Evolutionary conservation across 2,329 filamentous ascomycete genomes (phyloP), one percentile per base, ranked within the genome.

Genomic region (Lecanicillium sp.): DNA sequence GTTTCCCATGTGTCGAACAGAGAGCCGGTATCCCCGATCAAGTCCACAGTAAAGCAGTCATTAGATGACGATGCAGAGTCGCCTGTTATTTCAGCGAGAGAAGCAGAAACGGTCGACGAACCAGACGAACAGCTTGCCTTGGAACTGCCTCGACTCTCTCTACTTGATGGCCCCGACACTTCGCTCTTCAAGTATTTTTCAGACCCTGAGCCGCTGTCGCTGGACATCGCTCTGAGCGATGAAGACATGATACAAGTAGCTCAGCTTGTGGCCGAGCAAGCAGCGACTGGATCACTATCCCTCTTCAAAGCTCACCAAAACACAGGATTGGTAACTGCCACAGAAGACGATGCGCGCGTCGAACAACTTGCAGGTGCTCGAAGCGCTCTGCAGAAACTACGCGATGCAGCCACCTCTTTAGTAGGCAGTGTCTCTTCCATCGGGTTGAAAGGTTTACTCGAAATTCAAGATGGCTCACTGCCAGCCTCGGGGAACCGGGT

Each of bases 191-290:
- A 69, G 39, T 78, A 80, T 55, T 81, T 84, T 55, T 72, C 75
- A 2, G 78, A 82, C 20, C 75, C 78, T 5, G 77, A 83, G 55
- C 79, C 79, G 9, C 62, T 73, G 1, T 62, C 64, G 26, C 56
- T 73, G 9, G 70, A 74, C 20, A 58, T 73, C 20, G 64, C 68
- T 9, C 61, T 74, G 14, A 65, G 70, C 2, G 79, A 83, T 47
- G 74, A 80, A 3, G 81, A 86, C 33, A 72, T 78, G 50, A 79
- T 88, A 27, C 78, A 79, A 44, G 73, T 85, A 21, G 84, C 83
- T 0, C 85, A 88, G 56, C 77, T 87, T 30, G 65, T 88, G n/a
- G 83, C 82, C 2, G 83, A 87, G 51, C 85, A 89, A 59, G 76
- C 83, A 19, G 73, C 79, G 2, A 78, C 73, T 9, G 76, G 80